Conservation (phyloP, 495 filamentous ascomycete genomes). For the Glutinoglossum americanum region DNA sequence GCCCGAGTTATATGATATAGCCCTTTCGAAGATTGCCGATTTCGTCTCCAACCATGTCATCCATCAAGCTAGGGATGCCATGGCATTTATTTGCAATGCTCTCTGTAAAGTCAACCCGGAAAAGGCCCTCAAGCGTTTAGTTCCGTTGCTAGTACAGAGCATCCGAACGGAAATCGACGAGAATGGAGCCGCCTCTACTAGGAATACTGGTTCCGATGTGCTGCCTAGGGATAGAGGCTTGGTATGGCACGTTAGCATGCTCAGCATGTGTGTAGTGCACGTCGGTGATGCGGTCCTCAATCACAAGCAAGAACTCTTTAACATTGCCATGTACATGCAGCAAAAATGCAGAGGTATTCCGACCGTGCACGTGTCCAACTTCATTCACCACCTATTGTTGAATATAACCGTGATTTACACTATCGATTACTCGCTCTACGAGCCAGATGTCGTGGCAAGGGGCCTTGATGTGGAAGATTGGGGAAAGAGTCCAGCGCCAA, state of each 20-base stretch:
- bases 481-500: constrained; percentile 48
- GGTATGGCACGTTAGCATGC: constrained; percentile 91
- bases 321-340: constrained; percentile 90
- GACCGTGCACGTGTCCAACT: constrained; percentile 89
- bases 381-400: constrained; percentile 94
- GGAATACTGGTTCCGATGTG: constrained; percentile 82
- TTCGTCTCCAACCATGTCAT: constrained; percentile 94
- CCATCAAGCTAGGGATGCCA: constrained; percentile 89
- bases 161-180: constrained; percentile 95
- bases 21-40: constrained; percentile 71
- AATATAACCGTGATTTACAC: constrained; percentile 89
- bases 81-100: constrained; percentile 95
- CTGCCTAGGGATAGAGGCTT: constrained; percentile 79
- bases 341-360: constrained; percentile 81
- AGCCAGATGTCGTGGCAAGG: constrained; percentile 34
- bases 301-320: constrained; percentile 71
- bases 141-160: constrained; percentile 71
- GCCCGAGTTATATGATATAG: constrained; percentile 79
- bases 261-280: constrained; percentile 97
- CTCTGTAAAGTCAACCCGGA: constrained; percentile 86
- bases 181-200: constrained; percentile 86
- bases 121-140: constrained; percentile 72
- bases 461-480: constrained; percentile 50
- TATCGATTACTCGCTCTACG: constrained; percentile 67
- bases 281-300: constrained; percentile 74